phyloP scores from a whole-genome alignment of 2,329 filamentous ascomycete species.

The Fusarium sp. region DNA sequence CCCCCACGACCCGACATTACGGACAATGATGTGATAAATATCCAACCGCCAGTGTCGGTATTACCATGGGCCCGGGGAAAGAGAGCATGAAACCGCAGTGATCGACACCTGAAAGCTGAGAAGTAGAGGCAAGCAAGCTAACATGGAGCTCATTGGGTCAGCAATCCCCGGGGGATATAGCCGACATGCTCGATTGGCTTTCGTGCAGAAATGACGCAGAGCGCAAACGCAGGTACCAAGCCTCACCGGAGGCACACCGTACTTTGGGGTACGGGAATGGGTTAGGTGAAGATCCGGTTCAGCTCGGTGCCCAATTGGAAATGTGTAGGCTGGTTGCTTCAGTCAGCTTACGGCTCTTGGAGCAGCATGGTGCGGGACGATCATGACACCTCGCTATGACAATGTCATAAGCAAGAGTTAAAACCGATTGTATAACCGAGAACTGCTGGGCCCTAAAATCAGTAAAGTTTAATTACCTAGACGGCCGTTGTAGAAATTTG shows the following conservation, averaged over 20 bases:
- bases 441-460: too few species aligned
- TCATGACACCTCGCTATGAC: too few species aligned
- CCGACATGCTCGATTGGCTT: not conserved
- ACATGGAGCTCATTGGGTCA: not conserved
- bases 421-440: too few species aligned
- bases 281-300: not conserved
- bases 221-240: slow-evolving; percentile 12
- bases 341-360: slow-evolving; percentile 6
- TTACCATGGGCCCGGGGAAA: not conserved
- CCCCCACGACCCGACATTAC: slow-evolving; percentile 10
- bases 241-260: slow-evolving; percentile 13
- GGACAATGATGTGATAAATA: not conserved
- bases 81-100: not conserved
- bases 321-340: not conserved
- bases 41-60: not conserved
- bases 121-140: not conserved
- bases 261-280: not conserved
- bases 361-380: slow-evolving; percentile 5
- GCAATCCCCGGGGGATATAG: not conserved
- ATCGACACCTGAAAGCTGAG: not conserved
- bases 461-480: too few species aligned
- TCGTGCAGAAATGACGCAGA: slow-evolving; percentile 17
- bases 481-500: too few species aligned
- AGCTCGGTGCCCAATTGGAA: slow-evolving; percentile 22
- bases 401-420: too few species aligned